Evolutionary conservation across 257 asterid genomes (phyloP).

Genomic region (Nicotiana knightiana): DNA sequence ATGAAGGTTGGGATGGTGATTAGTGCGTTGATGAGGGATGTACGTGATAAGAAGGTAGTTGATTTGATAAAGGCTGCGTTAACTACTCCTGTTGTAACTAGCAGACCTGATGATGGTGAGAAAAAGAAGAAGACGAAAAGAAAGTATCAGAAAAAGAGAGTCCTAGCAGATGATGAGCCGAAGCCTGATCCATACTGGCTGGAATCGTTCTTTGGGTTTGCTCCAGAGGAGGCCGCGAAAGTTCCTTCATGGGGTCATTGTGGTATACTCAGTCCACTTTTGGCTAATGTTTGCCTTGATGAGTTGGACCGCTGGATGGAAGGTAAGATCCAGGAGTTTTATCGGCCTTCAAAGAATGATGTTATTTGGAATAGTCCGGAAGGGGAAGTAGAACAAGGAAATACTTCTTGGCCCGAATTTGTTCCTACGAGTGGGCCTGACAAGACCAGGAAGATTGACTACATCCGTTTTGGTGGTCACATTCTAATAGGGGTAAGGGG

Average conservation of each 20-base stretch:
- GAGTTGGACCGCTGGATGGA: slow-evolving; percentile 97
- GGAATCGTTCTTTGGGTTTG: slow-evolving; percentile 84
- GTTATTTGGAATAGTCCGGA: slow-evolving; percentile 88
- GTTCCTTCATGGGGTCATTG: slow-evolving; percentile 97
- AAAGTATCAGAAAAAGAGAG: slow-evolving; percentile 91
- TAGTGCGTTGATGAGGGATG: slow-evolving; percentile 87
- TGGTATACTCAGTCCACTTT: slow-evolving; percentile 89
- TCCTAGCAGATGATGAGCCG: slow-evolving; percentile 91
- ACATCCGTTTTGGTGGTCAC: slow-evolving; percentile 89
- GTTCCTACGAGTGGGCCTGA: slow-evolving; percentile 98
- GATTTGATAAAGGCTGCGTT: slow-evolving; percentile 85
- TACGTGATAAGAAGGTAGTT: slow-evolving; percentile 86
- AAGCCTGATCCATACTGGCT: slow-evolving; percentile 98
- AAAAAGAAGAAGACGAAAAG: slow-evolving; percentile 72
- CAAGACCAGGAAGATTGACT: slow-evolving; percentile 88
- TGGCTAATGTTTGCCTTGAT: slow-evolving; percentile 81
- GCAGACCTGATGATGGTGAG: slow-evolving; percentile 56
- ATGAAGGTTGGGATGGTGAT: slow-evolving; percentile 90
- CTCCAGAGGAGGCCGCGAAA: slow-evolving; percentile 89
- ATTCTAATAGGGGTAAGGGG: slow-evolving; percentile 91
- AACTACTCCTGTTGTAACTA: slow-evolving; percentile 70
- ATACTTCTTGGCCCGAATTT: slow-evolving; percentile 97
- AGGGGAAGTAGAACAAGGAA: slow-evolving; percentile 83
- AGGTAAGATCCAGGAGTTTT: slow-evolving; percentile 73
- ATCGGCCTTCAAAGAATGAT: slow-evolving; percentile 72